Conservation (phyloP, 2,329 filamentous ascomycete species). For the Corinectria fuckeliana region DNA sequence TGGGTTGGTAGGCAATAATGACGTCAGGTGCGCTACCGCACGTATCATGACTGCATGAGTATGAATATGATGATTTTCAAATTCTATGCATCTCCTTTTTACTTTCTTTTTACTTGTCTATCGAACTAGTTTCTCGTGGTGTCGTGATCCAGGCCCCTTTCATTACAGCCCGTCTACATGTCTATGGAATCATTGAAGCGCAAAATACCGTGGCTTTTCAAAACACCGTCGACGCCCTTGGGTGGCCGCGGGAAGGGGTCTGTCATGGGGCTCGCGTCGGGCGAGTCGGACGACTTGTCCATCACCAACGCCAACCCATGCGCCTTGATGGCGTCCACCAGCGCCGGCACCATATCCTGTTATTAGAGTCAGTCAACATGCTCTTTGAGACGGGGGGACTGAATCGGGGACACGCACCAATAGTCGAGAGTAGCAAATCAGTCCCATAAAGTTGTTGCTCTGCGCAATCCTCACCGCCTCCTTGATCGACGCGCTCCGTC, state of each 20-base stretch:
- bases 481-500: conserved; percentile 85
- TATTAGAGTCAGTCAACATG: neutral
- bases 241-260: conserved; percentile 68
- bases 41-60: neutral
- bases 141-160: conserved; percentile 29
- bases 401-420: conserved; percentile 64
- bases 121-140: conserved; percentile 8
- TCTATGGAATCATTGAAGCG: conserved; percentile 94
- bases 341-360: conserved; percentile 89
- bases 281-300: conserved; percentile 74
- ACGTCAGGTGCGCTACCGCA: neutral
- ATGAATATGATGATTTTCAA: neutral
- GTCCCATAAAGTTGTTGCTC: conserved; percentile 97
- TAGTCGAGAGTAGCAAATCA: conserved; percentile 87
- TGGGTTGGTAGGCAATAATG: neutral
- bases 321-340: conserved; percentile 93
- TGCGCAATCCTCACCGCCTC: conserved; percentile 92
- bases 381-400: neutral
- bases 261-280: conserved; percentile 47
- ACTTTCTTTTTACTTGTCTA: conserved; percentile 27
- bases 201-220: conserved; percentile 86
- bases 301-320: conserved; percentile 91
- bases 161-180: conserved; percentile 51
- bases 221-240: conserved; percentile 84
- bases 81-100: conserved; percentile 20